These are phyloP conservation scores for Macrolepiota dolichaula DNA, from an alignment of 768 basidiomycete species.

Conservation along the genomic window DNA sequence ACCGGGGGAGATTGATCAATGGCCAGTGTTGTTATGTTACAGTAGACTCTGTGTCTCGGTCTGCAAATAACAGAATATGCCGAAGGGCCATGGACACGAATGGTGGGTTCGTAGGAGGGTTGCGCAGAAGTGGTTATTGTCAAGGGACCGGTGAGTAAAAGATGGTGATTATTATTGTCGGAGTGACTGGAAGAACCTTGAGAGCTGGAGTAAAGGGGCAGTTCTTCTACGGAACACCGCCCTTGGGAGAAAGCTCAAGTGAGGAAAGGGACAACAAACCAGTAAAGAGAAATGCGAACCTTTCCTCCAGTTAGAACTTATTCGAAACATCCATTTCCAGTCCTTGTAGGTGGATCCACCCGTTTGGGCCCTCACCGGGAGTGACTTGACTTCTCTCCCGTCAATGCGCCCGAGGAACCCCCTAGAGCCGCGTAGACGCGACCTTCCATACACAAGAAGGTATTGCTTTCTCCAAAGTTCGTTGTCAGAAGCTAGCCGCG, in stretches of 20 bases:
- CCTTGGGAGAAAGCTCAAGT: slow-evolving; percentile 36
- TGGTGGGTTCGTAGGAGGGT: slow-evolving; percentile 28
- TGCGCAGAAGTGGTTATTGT: slow-evolving; percentile 55
- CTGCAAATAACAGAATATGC: slow-evolving; percentile 41
- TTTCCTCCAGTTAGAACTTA: slow-evolving; percentile 78
- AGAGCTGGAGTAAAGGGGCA: slow-evolving; percentile 11
- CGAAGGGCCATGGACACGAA: slow-evolving; percentile 34
- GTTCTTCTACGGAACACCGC: slow-evolving; percentile 52
- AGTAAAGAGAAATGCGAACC: slow-evolving; percentile 38
- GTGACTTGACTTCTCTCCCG: slow-evolving; percentile 52
- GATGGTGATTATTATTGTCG: slow-evolving; percentile 27
- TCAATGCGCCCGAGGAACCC: slow-evolving; percentile 58
- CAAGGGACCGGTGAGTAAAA: slow-evolving; percentile 58
- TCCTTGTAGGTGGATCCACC: slow-evolving; percentile 38
- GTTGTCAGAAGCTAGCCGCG: slow-evolving; percentile 62
- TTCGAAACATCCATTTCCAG: slow-evolving; percentile 88
- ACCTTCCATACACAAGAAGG: slow-evolving; percentile 59
- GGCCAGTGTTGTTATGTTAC: slow-evolving; percentile 60
- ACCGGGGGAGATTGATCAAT: slow-evolving; percentile 70
- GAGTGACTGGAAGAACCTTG: slow-evolving; percentile 5
- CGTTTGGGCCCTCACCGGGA: slow-evolving; percentile 49
- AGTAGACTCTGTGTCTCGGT: slow-evolving; percentile 27
- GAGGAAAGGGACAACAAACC: slow-evolving; percentile 15
- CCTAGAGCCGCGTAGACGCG: slow-evolving; percentile 62
- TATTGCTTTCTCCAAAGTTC: slow-evolving; percentile 74